These are phyloP conservation scores for Davidsoniella virescens DNA, from an alignment of 2,329 filamentous ascomycete genomes.

Conservation along the genomic window DNA sequence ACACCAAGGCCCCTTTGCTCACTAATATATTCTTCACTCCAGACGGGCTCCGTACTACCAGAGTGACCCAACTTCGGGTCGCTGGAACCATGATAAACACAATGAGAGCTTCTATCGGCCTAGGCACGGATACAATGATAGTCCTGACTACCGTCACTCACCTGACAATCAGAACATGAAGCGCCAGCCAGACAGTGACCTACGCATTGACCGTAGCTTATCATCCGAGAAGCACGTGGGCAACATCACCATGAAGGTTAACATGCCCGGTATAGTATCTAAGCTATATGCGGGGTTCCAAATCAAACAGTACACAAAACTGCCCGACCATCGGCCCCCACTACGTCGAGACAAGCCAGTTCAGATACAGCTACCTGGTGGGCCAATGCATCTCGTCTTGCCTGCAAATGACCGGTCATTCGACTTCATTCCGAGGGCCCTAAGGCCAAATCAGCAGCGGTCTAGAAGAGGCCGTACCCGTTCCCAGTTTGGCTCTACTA, in stretches of 20 bases:
- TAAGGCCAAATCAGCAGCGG: conserved; percentile 81
- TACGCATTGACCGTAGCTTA: conserved; percentile 57
- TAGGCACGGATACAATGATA: conserved; percentile 18
- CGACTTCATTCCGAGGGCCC: conserved; percentile 88
- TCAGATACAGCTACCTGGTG: conserved; percentile 71
- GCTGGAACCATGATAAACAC: conserved; percentile 93
- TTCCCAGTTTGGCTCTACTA: conserved; percentile 51
- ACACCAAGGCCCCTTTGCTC: background rate
- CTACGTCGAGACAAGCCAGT: conserved; percentile 93
- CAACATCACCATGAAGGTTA: conserved; percentile 71
- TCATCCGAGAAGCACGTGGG: conserved; percentile 73
- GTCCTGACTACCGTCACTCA: conserved; percentile 22
- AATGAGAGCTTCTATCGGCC: conserved; percentile 31
- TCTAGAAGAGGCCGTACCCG: conserved; percentile 50
- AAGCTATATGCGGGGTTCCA: conserved; percentile 59
- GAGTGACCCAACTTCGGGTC: conserved; percentile 25
- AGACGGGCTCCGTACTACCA: too few species aligned
- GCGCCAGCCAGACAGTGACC: conserved; percentile 40
- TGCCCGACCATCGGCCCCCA: conserved; percentile 87
- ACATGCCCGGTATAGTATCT: conserved; percentile 56
- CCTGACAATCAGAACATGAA: conserved; percentile 21
- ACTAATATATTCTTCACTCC: background rate
- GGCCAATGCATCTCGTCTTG: conserved; percentile 74
- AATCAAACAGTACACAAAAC: conserved; percentile 79
- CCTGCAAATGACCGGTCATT: conserved; percentile 83